Base-by-base conservation (phyloP, 768 basidiomycete genomes). In the Strobilomyces echinocephalus region DNA sequence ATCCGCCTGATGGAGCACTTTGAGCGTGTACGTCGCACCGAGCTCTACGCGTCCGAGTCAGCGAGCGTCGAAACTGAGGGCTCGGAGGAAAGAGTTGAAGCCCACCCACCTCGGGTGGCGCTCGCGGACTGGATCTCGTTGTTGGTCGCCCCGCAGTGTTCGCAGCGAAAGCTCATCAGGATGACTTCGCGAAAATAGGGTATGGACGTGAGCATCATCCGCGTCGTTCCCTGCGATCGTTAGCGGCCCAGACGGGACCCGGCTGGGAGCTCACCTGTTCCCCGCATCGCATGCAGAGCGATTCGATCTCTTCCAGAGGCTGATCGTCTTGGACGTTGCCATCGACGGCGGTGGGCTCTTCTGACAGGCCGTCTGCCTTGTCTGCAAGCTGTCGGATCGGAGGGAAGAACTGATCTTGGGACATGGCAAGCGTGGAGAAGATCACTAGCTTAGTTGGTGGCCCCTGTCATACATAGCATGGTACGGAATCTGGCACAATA, bases 121-220 rank as follows among this genome's bases (percentile, higher is more conserved):
- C 90, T 89, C 0, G 97, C 97, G 8, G 90, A 83, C 63, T 97
- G 93, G 42, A 95, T 86, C 72, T 98, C 95, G 68, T 95, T 99
- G 71, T 99, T 98, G 38, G 78, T 69, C 58, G 77, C 72, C 9
- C 93, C 94, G 62, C 97, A 99, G 63, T 93, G 85, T 53, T 95
- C 91, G 67, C 97, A 99, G 52, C 87, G 81, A 75, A 99, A 99
- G 36, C 92, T 95, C 84, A 95, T 93, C 55, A 98, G 83, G 58
- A 99, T 89, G 48, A 98, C 85, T 69, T 99, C 91, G 42, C 83
- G 78, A 76, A 98, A 98, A 76, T 85, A 98, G 0, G 97, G 97
- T 46, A 99, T 99, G 3, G 85, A 84, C 0, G 95, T 97, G 46
- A 99, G 75, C 62, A 99, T 81, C 62, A 99, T 72, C 40, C 93